A percentile compares a stretch with the other conserved stretches of the same genome.
Conservation (phyloP, 129 eudicot genomes). For the Ambrosia artemisiifolia region DNA sequence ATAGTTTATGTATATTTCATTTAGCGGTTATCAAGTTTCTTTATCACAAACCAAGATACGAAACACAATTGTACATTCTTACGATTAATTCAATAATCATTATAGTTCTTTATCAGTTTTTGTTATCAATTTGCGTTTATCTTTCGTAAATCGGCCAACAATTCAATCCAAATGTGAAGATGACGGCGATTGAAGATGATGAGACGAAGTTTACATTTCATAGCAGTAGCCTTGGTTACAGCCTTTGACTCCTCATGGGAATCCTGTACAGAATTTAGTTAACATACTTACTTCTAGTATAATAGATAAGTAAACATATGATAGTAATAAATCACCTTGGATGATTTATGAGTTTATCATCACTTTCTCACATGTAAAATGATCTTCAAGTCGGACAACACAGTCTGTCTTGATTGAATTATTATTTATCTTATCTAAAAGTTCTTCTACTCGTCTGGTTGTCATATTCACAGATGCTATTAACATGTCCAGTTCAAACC, state of each 20-base stretch:
- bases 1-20: too few species aligned
- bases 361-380: slow-evolving; percentile 61
- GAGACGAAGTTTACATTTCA: slow-evolving; percentile 73
- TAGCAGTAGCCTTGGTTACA: slow-evolving; percentile 88
- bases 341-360: neutral
- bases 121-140: too few species aligned
- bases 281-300: neutral
- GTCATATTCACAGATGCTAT: slow-evolving; percentile 76
- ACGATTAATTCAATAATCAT: too few species aligned
- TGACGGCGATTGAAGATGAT: too few species aligned
- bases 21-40: too few species aligned
- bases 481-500: slow-evolving; percentile 94
- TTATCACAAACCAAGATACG: too few species aligned
- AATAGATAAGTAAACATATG: too few species aligned
- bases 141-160: too few species aligned
- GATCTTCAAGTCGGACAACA: slow-evolving; percentile 54
- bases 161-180: too few species aligned
- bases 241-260: slow-evolving; percentile 95
- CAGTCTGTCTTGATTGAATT: slow-evolving; percentile 45
- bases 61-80: too few species aligned
- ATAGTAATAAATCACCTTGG: too few species aligned
- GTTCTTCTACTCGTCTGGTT: slow-evolving; percentile 71
- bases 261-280: slow-evolving; percentile 47
- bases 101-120: too few species aligned
- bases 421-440: slow-evolving; percentile 56